Percentiles rank a stretch among this genome's conserved stretches.
Evolutionary conservation across 495 filamentous ascomycete genomes (phyloP).

Genomic region (Delitschia confertaspora): DNA sequence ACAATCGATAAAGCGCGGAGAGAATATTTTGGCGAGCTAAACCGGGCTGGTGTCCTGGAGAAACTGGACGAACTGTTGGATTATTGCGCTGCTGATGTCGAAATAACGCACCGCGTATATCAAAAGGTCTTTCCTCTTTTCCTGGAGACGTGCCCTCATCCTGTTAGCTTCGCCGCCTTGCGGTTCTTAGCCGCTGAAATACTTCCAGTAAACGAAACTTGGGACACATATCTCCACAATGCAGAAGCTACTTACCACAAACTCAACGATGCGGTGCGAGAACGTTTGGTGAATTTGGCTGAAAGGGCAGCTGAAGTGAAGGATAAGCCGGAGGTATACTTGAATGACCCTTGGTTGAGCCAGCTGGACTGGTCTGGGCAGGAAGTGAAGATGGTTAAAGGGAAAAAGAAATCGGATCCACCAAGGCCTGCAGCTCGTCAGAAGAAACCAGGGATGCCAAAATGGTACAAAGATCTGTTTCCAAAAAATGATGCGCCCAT

Average conservation of each 20-base stretch:
- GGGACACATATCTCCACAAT: constrained; percentile 71
- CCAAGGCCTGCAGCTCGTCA: constrained; percentile 70
- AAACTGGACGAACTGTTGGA: constrained; percentile 77
- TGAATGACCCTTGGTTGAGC: constrained; percentile 75
- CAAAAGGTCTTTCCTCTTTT: constrained; percentile 85
- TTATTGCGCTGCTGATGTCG: constrained; percentile 94
- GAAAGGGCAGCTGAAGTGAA: constrained; percentile 69
- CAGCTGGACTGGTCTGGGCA: constrained; percentile 96
- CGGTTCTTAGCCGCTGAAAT: constrained; percentile 88
- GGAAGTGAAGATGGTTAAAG: constrained; percentile 82
- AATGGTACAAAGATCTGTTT: constrained; percentile 94
- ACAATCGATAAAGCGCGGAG: constrained; percentile 84
- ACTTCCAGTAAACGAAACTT: constrained; percentile 77
- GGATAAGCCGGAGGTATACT: constrained; percentile 54
- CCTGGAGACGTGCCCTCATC: constrained; percentile 82
- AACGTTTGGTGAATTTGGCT: constrained; percentile 61
- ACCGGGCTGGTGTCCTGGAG: constrained; percentile 54
- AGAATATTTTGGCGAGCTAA: constrained; percentile 78
- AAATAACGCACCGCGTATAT: constrained; percentile 85
- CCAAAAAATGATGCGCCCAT: constrained; percentile 53
- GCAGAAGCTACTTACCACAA: constrained; percentile 78
- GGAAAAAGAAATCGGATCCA: constrained; percentile 74
- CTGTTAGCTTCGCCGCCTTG: constrained; percentile 91
- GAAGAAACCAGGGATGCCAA: constrained; percentile 88
- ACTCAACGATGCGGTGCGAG: constrained; percentile 64